These are phyloP conservation scores for Trichoderma orchidacearum DNA, from an alignment of 495 filamentous ascomycete genomes.

Conservation along the genomic window DNA sequence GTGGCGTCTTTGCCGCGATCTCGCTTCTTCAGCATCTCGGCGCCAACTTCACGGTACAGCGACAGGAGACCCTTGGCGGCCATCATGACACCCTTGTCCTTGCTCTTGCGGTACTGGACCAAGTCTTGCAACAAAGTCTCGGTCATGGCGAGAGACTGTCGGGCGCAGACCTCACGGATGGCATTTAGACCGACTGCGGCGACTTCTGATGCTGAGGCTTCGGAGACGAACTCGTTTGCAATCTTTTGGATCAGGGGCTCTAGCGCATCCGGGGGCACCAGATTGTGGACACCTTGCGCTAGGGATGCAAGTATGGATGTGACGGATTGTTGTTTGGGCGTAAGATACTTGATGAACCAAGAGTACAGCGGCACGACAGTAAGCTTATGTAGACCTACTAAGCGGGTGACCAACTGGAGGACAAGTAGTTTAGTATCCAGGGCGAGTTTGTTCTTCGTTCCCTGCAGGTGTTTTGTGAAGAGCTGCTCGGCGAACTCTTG, in stretches of 20 bases:
- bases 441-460: conserved; percentile 67
- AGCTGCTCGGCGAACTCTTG: conserved; percentile 87
- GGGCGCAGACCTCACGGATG: conserved; percentile 83
- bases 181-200: conserved; percentile 87
- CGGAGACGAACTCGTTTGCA: conserved; percentile 94
- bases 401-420: conserved; percentile 74
- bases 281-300: conserved; percentile 78
- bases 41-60: conserved; percentile 79
- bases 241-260: conserved; percentile 92
- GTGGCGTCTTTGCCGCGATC: conserved; percentile 90
- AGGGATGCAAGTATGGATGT: conserved; percentile 89
- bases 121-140: conserved; percentile 92
- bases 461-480: conserved; percentile 85
- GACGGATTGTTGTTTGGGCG: conserved; percentile 82
- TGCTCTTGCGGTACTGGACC: conserved; percentile 90
- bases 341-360: conserved; percentile 77
- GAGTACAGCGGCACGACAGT: conserved; percentile 47
- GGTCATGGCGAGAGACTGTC: conserved; percentile 90
- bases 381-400: conserved; percentile 88
- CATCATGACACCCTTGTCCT: conserved; percentile 97
- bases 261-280: conserved; percentile 86
- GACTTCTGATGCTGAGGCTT: conserved; percentile 82
- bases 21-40: conserved; percentile 78
- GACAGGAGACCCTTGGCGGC: conserved; percentile 81
- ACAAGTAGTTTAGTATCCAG: conserved; percentile 86